Evolutionary conservation across 2,329 filamentous ascomycete genomes (phyloP).

Genomic region (Thermothelomyces thermophilus): DNA sequence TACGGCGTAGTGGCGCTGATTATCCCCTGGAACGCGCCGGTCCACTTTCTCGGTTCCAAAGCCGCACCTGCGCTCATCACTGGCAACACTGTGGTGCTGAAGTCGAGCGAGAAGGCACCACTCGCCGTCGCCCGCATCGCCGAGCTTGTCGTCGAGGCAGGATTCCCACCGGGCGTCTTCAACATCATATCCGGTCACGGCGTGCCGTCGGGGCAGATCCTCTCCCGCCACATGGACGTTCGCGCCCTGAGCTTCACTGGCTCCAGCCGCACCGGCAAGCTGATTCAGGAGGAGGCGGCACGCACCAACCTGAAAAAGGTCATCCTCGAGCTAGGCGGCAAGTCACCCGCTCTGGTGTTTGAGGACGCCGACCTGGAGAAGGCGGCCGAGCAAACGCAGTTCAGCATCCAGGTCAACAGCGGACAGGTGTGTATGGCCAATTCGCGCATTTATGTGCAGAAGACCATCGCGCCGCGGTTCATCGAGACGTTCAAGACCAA

Average conservation of each 20-base stretch:
- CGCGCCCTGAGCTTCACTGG: conserved; percentile 75
- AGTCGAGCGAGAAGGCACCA: conserved; percentile 49
- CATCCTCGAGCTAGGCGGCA: conserved; percentile 62
- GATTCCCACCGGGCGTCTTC: conserved; percentile 68
- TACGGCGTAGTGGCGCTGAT: conserved; percentile 50
- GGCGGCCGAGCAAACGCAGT: conserved; percentile 47
- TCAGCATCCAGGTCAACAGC: conserved; percentile 45
- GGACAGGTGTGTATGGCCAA: conserved; percentile 57
- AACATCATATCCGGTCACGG: conserved; percentile 69
- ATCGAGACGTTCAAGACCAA: conserved; percentile 48
- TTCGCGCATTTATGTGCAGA: conserved; percentile 51
- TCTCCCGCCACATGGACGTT: conserved; percentile 61
- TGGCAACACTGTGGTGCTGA: conserved; percentile 46
- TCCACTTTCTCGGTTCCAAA: conserved; percentile 42
- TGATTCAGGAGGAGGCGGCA: conserved; percentile 67
- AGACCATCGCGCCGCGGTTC: conserved; percentile 48
- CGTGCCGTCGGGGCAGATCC: conserved; percentile 56
- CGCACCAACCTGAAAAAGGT: conserved; percentile 59
- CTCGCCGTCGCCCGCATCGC: conserved; percentile 35
- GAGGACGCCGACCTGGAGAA: conserved; percentile 58
- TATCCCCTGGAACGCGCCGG: conserved; percentile 51
- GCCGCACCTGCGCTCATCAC: conserved; percentile 42
- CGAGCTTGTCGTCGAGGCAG: conserved; percentile 60
- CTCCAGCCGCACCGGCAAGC: conserved; percentile 60
- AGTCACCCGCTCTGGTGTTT: conserved; percentile 58